Evolutionary conservation across 2,329 filamentous ascomycete genomes (phyloP), one percentile per base, ranked within the genome.

Genomic region (Cordyceps militaris): DNA sequence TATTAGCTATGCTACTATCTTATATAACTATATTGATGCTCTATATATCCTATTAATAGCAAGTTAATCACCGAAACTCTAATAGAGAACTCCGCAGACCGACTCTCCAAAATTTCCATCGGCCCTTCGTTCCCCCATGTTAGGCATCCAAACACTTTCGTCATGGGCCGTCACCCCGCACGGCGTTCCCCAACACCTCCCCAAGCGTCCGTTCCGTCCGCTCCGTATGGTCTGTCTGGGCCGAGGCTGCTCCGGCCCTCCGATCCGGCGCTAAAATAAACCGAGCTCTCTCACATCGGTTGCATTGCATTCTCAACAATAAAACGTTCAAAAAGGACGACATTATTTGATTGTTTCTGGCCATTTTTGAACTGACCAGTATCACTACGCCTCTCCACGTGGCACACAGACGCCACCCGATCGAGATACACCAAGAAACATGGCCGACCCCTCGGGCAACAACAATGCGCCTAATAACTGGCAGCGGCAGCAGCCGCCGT

Each of bases 171-270:
- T 16, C 14, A 4, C 40, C 36, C 16, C 36, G 30, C 30, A 11
- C 36, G 36, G 5, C 38, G 14, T 19, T n/a, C 38, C 14, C 38
- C 11, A n/a, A n/a, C 14, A 42, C 11, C 38, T 6, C n/a, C 38
- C n/a, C n/a, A 19, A 42, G 11, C 19, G 3, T 42, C 38, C 38
- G 38, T 2, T 16, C 16, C 16, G 2, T 4, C 16, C 16, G 32
- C 34, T 6, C 34, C 34, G 34, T 13, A 16, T 38, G 34, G 34
- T 6, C 28, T 11, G 28, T 32, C 28, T 47, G 30, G 42, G 11
- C 53, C 53, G 53, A 56, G 53, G 43, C 42, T 56, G 24, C 32
- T 56, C 53, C 53, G 34, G 38, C 34, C 36, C 43, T 24, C 23
- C n/a, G 34, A 56, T 56, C n/a, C 21, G n/a, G 24, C 30, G 34